Percentiles rank a stretch among this genome's conserved stretches.
Evolutionary conservation across 2,329 filamentous ascomycete species (phyloP).

Genomic region (Diaporthe vaccinii): DNA sequence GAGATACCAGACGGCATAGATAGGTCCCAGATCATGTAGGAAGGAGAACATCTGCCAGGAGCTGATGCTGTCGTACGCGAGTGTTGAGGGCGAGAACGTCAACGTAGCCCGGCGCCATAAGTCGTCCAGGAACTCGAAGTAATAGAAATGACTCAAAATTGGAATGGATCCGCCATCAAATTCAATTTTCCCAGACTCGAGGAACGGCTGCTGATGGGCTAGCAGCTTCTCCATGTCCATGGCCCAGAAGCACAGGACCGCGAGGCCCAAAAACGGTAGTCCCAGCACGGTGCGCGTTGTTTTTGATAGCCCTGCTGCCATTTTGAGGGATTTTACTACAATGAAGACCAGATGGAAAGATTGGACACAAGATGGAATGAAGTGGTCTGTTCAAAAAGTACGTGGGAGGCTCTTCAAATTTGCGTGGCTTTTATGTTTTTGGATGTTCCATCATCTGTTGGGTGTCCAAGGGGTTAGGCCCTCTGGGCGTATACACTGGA

Average conservation of each 20-base stretch:
- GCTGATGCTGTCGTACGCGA: background rate
- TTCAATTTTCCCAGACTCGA: background rate
- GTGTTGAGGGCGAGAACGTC: background rate
- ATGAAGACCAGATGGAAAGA: background rate
- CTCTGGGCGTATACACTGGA: background rate
- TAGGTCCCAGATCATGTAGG: background rate
- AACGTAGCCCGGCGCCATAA: background rate
- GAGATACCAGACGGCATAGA: background rate
- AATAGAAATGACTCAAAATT: background rate
- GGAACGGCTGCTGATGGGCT: background rate
- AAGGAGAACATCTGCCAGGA: slow-evolving; percentile 7
- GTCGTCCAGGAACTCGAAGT: background rate
- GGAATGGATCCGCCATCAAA: background rate
- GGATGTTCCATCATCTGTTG: background rate
- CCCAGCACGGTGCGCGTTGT: background rate
- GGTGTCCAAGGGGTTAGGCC: background rate
- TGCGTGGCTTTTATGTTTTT: background rate
- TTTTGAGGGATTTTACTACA: background rate
- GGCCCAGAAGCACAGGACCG: background rate
- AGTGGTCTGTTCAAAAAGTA: too few species aligned
- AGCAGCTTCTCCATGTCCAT: background rate
- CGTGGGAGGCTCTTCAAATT: background rate
- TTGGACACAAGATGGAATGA: background rate
- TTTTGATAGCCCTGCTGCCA: background rate
- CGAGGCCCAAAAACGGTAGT: background rate